Evolutionary conservation across 345 rosid genomes (phyloP), one percentile per base, ranked within the genome.

Genomic region (Acer campestre): DNA sequence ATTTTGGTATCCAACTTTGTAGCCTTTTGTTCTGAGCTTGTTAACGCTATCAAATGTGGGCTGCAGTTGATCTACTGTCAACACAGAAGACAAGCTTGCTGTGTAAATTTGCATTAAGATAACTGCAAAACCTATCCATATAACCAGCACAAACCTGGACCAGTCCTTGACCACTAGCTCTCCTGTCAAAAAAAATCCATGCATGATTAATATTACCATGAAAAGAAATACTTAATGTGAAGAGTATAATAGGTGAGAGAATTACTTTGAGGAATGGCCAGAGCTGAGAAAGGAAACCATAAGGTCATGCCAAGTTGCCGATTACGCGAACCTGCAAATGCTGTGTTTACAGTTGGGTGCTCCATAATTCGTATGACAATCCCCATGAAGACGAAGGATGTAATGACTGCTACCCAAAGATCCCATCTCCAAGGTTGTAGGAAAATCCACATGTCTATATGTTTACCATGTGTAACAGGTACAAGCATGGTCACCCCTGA

Each of bases 191-290:
- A 29, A 29, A 29, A 29, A 29, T 29, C 31, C 31, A 29, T 29
- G 31, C 31, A 29, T 29, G 31, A 29, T 29, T 29, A 29, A 29
- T 29, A 29, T 29, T 29, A 29, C 31, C 31, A 29, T 29, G 31
- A 29, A 29, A 29, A 29, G 31, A 29, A 29, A 29, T 29, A 2
- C 31, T 29, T 29, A 29, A 29, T 29, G 31, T 29, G 31, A 29
- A 29, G 31, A 29, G 31, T 29, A 29, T 29, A 29, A 3, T 29
- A 29, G 3, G 31, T 29, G 3, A 29, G 31, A 29, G 3, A 29
- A 64, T 68, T 82, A 85, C 88, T 78, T 58, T 85, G 80, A 65
- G 88, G 83, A 31, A 81, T 82, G 22, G 82, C 86, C 44, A 85
- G 64, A 1, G 86, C 73, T 7, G 81, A 74, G 81, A 81, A 83